These are phyloP conservation scores for Pythium aphanidermatum DNA, from an alignment of 352 stramenopile genomes.

Conservation along the genomic window DNA sequence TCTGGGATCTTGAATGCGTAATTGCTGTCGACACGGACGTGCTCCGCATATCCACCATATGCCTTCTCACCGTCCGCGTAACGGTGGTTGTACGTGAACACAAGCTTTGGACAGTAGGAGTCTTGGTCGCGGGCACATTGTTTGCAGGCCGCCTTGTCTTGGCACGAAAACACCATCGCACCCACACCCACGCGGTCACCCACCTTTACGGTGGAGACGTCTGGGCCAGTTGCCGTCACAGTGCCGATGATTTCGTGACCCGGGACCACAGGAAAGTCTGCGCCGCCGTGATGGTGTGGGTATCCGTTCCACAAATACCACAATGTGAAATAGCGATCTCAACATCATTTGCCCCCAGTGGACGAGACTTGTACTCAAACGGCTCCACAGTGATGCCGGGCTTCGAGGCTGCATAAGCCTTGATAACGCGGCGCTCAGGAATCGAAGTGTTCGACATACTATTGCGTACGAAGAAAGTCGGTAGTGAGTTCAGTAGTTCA, in stretches of 20 bases:
- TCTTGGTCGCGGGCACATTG: conserved; percentile 7
- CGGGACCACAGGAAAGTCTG: conserved; percentile 14
- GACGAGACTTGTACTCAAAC: conserved; percentile 8
- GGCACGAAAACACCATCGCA: conserved; percentile 9
- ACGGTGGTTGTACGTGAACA: conserved; percentile 14
- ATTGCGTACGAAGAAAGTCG: no score
- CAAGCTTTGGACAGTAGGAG: conserved; percentile 11
- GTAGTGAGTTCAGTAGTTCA: no score
- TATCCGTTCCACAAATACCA: conserved; percentile 23
- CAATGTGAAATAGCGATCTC: conserved; percentile 25
- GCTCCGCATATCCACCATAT: conserved; percentile 24
- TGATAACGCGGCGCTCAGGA: conserved; percentile 8
- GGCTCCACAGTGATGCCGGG: conserved; percentile 8
- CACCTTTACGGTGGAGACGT: conserved; percentile 6
- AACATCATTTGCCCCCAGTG: conserved; percentile 16
- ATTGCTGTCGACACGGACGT: conserved; percentile 15
- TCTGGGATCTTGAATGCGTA: conserved; percentile 28
- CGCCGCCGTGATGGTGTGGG: conserved; percentile 19
- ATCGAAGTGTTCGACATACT: no score
- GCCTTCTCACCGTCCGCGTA: conserved; percentile 12
- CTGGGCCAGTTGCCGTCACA: conserved; percentile 6
- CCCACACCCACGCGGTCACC: conserved; percentile 16
- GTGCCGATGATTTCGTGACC: conserved; percentile 25
- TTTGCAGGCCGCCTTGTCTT: conserved; percentile 5
- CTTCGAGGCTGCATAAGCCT: conserved; percentile 11